A percentile compares a stretch with the other conserved stretches of the same genome.
These are phyloP conservation scores for Yamadazyma nakazawae DNA, from an alignment of 805 yeast genomes.

Conservation along the genomic window DNA sequence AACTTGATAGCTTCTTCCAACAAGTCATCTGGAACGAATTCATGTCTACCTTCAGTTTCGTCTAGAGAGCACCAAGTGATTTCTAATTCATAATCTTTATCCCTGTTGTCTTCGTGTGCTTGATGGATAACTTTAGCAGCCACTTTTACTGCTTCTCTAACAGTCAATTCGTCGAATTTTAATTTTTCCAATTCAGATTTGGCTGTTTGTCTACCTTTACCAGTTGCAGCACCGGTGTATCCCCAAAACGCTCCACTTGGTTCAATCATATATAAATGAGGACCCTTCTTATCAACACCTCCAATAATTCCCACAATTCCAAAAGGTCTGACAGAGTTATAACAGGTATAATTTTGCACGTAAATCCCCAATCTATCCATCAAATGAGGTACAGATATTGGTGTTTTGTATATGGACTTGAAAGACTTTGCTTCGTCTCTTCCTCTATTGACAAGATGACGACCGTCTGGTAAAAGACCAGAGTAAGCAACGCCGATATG, in stretches of 20 bases:
- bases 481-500: conserved; percentile 95
- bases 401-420: conserved; percentile 70
- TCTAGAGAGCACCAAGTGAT: conserved; percentile 79
- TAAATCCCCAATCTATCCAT: conserved; percentile 86
- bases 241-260: conserved; percentile 99
- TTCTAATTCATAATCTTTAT: conserved; percentile 94
- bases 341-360: conserved; percentile 93
- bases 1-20: conserved; percentile 77
- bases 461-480: conserved; percentile 94
- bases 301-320: conserved; percentile 92
- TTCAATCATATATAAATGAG: conserved; percentile 93
- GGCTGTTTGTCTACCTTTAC: conserved; percentile 98
- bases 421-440: conserved; percentile 86
- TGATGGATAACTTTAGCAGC: conserved; percentile 91
- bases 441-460: conserved; percentile 87
- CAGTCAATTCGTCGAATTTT: conserved; percentile 64
- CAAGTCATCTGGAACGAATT: conserved; percentile 73
- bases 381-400: conserved; percentile 76
- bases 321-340: conserved; percentile 96
- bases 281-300: conserved; percentile 86
- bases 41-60: conserved; percentile 79
- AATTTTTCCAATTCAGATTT: conserved; percentile 93
- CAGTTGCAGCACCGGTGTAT: conserved; percentile 94
- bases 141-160: conserved; percentile 81
- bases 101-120: conserved; percentile 97